These are phyloP conservation scores for Malassezia psittaci DNA, from an alignment of 1,284 basidiomycete species.

Conservation along the genomic window DNA sequence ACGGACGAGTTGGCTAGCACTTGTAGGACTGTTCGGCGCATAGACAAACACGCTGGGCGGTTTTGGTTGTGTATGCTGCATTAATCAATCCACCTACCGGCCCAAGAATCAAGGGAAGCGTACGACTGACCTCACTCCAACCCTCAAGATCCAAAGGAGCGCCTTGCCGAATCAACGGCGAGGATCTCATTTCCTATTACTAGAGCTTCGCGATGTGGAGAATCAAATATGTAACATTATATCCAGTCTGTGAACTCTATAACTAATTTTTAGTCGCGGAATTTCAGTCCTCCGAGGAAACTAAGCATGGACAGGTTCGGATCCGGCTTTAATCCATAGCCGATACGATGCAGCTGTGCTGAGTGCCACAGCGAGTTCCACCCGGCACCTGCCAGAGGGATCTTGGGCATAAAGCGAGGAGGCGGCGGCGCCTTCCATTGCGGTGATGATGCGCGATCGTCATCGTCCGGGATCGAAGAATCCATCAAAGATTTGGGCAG, in stretches of 20 bases:
- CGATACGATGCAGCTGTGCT: constrained; percentile 12
- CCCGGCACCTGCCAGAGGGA: constrained; percentile 4
- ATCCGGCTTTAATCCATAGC: constrained; percentile 15
- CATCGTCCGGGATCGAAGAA: constrained; percentile 4
- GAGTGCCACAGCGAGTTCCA: constrained; percentile 15
- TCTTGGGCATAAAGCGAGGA: constrained; percentile 2
- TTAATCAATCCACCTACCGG: neutral
- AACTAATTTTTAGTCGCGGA: neutral
- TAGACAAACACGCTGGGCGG: neutral
- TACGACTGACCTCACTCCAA: neutral
- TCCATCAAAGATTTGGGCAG: constrained; percentile 11
- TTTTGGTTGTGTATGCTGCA: neutral
- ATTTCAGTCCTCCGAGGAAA: constrained; percentile 2
- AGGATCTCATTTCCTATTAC: too few species aligned
- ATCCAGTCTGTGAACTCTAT: too few species aligned
- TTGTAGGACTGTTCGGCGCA: neutral
- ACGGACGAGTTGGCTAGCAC: neutral
- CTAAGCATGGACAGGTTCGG: constrained; percentile 8
- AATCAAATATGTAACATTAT: too few species aligned
- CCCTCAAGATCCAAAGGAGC: neutral
- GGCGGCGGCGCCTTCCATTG: neutral
- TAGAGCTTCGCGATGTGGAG: too few species aligned
- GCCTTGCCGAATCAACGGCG: too few species aligned
- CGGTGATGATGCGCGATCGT: neutral
- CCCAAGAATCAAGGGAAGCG: neutral